Conservation (phyloP, 352 stramenopile species). For the Lagenidium sp. region DNA sequence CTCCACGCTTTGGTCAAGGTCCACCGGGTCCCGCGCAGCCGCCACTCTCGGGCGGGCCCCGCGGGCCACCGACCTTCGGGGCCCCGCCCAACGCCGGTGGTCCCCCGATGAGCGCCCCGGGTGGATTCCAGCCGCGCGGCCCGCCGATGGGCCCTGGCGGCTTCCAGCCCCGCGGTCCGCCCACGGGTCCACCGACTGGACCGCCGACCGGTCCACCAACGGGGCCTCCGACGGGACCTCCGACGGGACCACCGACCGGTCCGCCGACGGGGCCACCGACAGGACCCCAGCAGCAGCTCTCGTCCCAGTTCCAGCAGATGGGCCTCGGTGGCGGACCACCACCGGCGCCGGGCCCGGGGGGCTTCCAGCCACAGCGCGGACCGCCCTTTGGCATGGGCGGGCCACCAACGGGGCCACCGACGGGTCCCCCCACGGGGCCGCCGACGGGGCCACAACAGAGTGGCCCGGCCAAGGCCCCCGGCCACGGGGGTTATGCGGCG, state of each 20-base stretch:
- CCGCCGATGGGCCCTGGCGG: conserved; percentile 5
- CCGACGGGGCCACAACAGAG: conserved; percentile 2
- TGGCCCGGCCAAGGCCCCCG: conserved; percentile 7
- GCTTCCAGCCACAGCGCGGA: conserved; percentile 3
- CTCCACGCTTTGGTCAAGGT: conserved; percentile 10
- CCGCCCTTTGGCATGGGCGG: conserved; percentile 13
- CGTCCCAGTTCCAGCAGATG: conserved; percentile 61
- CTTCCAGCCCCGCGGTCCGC: conserved; percentile 17
- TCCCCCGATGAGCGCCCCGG: conserved; percentile 10
- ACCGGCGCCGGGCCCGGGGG: conserved; percentile 3
- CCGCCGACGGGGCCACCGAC: conserved; percentile 6
- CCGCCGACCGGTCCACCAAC: conserved; percentile 16
- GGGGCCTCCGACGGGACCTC: conserved; percentile 11
- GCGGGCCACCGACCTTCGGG: conserved; percentile 10
- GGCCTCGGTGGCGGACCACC: conserved; percentile 37
- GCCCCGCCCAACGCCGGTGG: background rate
- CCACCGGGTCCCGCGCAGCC: conserved; percentile 6
- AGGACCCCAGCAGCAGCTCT: conserved; percentile 22
- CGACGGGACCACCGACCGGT: conserved; percentile 8
- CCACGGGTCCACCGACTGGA: conserved; percentile 9
- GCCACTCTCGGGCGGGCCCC: conserved; percentile 9
- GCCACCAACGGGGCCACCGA: conserved; percentile 17
- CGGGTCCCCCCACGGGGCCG: conserved; percentile 10
- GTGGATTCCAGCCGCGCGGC: conserved; percentile 6
- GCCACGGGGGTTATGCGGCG: conserved; percentile 11